A percentile compares a stretch with the other conserved stretches of the same genome.
phyloP scores from a whole-genome alignment of 768 basidiomycete genomes.

The Dacryopinax spathularia region DNA sequence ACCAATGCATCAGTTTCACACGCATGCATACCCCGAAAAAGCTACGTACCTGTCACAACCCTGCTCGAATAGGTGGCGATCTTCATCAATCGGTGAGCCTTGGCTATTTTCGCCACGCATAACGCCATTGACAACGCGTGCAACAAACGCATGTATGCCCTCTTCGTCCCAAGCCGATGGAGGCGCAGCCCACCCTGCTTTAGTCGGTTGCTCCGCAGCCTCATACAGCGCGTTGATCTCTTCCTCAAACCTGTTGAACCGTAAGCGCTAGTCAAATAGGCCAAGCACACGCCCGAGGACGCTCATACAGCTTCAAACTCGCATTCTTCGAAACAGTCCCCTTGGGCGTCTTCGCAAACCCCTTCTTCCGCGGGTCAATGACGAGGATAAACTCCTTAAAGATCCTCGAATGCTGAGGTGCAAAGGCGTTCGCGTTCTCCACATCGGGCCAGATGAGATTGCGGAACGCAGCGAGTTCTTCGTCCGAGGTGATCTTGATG shows the following conservation, averaged over 20 bases:
- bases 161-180: background rate
- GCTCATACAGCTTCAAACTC: background rate
- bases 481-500: conserved; percentile 4
- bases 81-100: background rate
- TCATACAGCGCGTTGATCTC: background rate
- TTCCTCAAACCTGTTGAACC: background rate
- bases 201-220: background rate
- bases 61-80: background rate
- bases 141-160: background rate
- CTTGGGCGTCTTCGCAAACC: background rate
- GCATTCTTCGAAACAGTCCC: background rate
- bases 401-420: background rate
- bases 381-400: conserved; percentile 3
- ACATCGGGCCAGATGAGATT: conserved; percentile 6
- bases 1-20: background rate
- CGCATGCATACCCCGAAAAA: background rate
- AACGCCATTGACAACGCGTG: background rate
- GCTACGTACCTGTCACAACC: background rate
- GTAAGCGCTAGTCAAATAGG: background rate
- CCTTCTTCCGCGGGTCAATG: background rate
- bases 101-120: background rate
- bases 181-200: background rate
- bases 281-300: too few species aligned
- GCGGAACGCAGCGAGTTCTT: conserved; percentile 6
- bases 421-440: background rate